Evolutionary conservation across 306 rosid species (phyloP).

Genomic region (Canavalia gladiata): DNA sequence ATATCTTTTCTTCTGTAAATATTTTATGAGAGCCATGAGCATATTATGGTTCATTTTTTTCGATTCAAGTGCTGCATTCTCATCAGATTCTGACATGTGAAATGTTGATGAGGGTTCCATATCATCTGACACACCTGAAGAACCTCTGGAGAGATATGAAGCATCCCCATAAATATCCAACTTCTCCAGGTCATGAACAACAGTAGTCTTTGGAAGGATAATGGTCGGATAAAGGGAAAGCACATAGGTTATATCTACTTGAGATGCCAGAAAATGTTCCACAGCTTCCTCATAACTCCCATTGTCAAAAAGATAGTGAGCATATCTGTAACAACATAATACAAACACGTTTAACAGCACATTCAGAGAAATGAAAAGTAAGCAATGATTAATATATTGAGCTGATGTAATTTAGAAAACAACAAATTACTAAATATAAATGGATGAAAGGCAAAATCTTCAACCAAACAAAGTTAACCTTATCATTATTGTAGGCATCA

Average conservation of each 20-base stretch:
- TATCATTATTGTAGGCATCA: constrained; percentile 13
- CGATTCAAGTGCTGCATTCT: constrained; percentile 75
- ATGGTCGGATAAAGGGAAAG: constrained; percentile 89
- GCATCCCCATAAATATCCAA: constrained; percentile 75
- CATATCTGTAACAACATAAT: constrained; percentile 69
- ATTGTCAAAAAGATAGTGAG: constrained; percentile 94
- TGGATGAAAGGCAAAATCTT: constrained; percentile 17
- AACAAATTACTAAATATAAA: constrained; percentile 13
- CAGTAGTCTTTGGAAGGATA: constrained; percentile 80
- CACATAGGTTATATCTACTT: constrained; percentile 88
- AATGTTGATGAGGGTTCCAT: constrained; percentile 66
- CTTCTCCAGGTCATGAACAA: constrained; percentile 77
- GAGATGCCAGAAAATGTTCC: constrained; percentile 96
- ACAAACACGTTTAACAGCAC: constrained; percentile 45
- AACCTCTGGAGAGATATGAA: constrained; percentile 74
- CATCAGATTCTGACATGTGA: constrained; percentile 71
- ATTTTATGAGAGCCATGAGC: constrained; percentile 98
- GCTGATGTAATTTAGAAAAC: constrained; percentile 8
- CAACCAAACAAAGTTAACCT: constrained; percentile 17
- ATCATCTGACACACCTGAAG: constrained; percentile 89
- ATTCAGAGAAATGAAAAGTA: constrained; percentile 5
- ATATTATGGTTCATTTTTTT: constrained; percentile 90
- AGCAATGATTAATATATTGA: constrained; percentile 33
- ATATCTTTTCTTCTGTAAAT: constrained; percentile 86
- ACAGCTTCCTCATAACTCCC: constrained; percentile 96